Conservation (phyloP, 2,329 filamentous ascomycete genomes). For the Aspergillus tamarii region DNA sequence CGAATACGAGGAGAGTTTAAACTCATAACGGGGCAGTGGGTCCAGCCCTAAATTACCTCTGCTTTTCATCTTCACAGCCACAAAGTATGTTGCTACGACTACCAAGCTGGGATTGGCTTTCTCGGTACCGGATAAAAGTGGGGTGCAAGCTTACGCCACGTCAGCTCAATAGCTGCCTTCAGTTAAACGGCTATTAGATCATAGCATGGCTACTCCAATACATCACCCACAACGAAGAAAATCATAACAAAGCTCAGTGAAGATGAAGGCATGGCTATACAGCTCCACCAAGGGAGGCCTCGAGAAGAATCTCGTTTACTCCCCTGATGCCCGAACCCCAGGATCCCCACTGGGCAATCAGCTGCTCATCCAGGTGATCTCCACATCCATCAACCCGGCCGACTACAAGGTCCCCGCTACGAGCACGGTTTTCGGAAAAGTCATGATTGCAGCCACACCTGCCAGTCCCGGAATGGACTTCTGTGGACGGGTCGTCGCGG, state of each 20-base stretch:
- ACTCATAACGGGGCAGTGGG: background rate
- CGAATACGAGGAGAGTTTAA: background rate
- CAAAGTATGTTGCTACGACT: background rate
- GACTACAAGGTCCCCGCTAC: conserved; percentile 67
- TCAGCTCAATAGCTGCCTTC: background rate
- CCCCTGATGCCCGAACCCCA: conserved; percentile 48
- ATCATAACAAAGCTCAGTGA: background rate
- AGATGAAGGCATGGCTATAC: conserved; percentile 65
- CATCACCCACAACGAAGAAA: background rate
- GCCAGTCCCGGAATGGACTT: conserved; percentile 58
- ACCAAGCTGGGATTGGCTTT: background rate
- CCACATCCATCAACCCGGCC: conserved; percentile 61
- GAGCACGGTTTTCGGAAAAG: conserved; percentile 40
- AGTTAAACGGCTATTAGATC: background rate
- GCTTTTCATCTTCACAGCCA: background rate
- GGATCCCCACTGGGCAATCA: conserved; percentile 45
- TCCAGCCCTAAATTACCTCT: too few relatives aligned
- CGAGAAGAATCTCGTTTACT: conserved; percentile 57
- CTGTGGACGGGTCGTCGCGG: conserved; percentile 48
- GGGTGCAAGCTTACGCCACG: background rate
- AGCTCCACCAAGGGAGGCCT: conserved; percentile 49
- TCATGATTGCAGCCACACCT: conserved; percentile 43
- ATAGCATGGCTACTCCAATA: background rate
- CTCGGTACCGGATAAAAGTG: background rate
- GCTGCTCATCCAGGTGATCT: conserved; percentile 59